Percentiles rank a stretch among this genome's conserved stretches.
These are phyloP conservation scores for Magnolia sinica DNA, from an alignment of 164 flowering plant genomes.

Conservation along the genomic window DNA sequence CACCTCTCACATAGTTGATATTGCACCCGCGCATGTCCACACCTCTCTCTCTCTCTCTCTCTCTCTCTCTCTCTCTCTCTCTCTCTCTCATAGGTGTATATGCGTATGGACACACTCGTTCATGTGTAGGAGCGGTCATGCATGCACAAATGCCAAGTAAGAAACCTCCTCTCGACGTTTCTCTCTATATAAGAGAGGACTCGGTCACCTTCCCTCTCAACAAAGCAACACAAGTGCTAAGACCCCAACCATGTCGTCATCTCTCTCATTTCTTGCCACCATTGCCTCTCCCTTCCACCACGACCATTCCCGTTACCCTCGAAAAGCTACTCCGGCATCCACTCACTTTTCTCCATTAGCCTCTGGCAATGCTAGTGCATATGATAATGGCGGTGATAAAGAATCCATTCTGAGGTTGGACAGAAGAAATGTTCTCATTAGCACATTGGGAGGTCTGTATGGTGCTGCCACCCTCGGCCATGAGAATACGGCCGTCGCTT, in stretches of 20 bases:
- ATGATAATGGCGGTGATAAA: background rate
- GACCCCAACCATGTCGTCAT: background rate
- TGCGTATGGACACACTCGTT: no score
- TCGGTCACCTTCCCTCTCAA: background rate
- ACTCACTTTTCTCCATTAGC: background rate
- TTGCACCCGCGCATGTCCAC: no score
- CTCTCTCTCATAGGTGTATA: no score
- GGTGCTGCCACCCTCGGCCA: background rate
- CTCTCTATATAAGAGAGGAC: no score
- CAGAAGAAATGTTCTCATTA: slow-evolving; percentile 7
- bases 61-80: no score
- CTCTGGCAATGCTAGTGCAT: background rate
- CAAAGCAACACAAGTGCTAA: background rate
- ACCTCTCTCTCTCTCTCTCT: no score
- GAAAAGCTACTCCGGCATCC: background rate
- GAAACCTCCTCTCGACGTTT: no score
- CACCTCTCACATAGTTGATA: no score
- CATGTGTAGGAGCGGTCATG: no score
- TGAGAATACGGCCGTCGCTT: background rate
- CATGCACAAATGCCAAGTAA: no score
- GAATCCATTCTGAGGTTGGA: background rate
- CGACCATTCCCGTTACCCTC: background rate
- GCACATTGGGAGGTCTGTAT: slow-evolving; percentile 6
- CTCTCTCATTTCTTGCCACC: background rate
- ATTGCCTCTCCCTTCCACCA: background rate